Evolutionary conservation across 805 yeast genomes (phyloP).

Genomic region (Wickerhamiella musiphila): DNA sequence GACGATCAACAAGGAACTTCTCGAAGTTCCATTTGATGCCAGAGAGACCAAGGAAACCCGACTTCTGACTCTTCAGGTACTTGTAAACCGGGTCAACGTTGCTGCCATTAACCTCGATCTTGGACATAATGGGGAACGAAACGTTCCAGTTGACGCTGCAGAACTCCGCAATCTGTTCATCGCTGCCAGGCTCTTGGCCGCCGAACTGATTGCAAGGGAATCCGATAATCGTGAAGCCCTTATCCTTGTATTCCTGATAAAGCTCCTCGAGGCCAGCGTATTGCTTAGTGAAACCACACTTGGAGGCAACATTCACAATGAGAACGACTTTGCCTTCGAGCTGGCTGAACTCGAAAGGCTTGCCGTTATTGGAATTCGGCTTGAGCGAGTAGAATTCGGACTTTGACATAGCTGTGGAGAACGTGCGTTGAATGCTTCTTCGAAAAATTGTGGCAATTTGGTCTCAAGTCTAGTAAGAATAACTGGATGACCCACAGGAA

Average conservation of each 20-base stretch:
- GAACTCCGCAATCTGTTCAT: conserved; percentile 51
- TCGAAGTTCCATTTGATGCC: conserved; percentile 71
- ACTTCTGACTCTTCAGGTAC: conserved; percentile 51
- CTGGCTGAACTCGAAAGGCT: conserved; percentile 40
- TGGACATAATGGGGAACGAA: conserved; percentile 71
- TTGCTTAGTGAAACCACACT: conserved; percentile 67
- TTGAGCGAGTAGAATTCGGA: conserved; percentile 47
- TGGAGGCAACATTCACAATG: conserved; percentile 76
- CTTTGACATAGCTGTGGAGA: too few species aligned
- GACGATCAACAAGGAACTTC: conserved; percentile 42
- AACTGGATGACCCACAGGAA: too few species aligned
- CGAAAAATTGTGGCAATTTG: too few species aligned
- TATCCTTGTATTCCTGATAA: conserved; percentile 42
- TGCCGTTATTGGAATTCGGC: conserved; percentile 44
- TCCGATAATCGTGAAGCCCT: conserved; percentile 54
- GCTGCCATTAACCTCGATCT: conserved; percentile 78
- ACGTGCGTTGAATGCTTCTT: too few species aligned
- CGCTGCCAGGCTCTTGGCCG: conserved; percentile 55
- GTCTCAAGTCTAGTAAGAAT: too few species aligned
- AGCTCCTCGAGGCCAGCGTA: conserved; percentile 53
- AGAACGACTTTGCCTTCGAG: conserved; percentile 67
- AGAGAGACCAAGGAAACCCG: conserved; percentile 45
- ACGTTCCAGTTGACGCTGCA: conserved; percentile 79
- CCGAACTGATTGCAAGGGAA: conserved; percentile 91
- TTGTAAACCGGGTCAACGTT: conserved; percentile 65